Conservation (phyloP, 2,329 filamentous ascomycete species). For the Teratosphaeria zuluensis region DNA sequence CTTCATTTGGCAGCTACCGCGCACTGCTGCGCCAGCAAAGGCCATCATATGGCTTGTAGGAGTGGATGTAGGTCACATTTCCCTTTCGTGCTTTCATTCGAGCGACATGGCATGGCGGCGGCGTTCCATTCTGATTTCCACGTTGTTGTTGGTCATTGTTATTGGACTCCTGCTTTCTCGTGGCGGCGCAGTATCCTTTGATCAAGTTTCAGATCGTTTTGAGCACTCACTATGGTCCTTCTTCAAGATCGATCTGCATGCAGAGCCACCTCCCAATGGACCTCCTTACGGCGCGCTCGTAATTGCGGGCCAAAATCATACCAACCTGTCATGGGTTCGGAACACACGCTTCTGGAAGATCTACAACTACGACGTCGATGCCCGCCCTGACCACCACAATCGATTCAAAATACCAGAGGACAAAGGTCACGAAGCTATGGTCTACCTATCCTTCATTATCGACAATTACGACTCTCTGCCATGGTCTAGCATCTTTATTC, state of each 20-base stretch:
- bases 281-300: conserved; percentile 13
- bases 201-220: neutral
- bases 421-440: conserved; percentile 40
- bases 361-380: conserved; percentile 31
- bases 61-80: neutral
- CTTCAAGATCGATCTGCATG: neutral
- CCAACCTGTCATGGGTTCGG: conserved; percentile 9
- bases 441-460: conserved; percentile 36
- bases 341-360: conserved; percentile 7
- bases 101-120: neutral
- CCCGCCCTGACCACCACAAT: conserved; percentile 18
- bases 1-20: no score
- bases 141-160: neutral
- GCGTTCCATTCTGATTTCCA: neutral
- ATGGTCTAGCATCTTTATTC: conserved; percentile 31
- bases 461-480: conserved; percentile 37
- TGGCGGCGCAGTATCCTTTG: neutral
- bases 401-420: conserved; percentile 35
- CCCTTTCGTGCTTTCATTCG: neutral
- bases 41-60: neutral
- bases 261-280: conserved; percentile 1
- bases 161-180: neutral
- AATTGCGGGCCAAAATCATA: conserved; percentile 4
- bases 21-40: neutral
- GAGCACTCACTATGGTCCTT: neutral